Base-by-base conservation (phyloP, 441 rosid species). In the Heliophila coronopifolia region DNA sequence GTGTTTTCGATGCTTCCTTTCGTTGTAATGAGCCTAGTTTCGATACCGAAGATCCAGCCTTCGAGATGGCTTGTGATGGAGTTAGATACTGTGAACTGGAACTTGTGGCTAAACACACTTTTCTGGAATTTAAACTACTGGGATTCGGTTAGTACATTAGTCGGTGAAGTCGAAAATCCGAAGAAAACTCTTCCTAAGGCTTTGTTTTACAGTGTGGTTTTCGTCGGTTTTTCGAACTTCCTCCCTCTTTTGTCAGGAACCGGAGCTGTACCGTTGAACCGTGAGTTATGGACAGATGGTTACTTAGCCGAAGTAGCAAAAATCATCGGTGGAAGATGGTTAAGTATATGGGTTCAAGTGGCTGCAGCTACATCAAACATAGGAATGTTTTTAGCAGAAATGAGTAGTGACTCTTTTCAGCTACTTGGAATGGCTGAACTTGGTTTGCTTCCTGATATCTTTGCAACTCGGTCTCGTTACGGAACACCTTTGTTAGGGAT, bases 121-220 rank as follows among this genome's bases (percentile, higher is more conserved):
- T 89, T 89, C 50, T 86, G 94, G 89, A 86, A 86, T 66, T 67
- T 89, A 65, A 86, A 89, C 34, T 89, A 86, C 14, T 89, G 87
- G 94, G 93, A 88, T 49, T 79, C 45, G 61, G 93, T 77, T 1
- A 82, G 90, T 44, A 85, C 97, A 28, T 45, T 83, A 16, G 93
- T 88, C 4, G 97, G 90, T 0, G 97, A 88, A 75, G 97, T 88
- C 2, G 84, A 83, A n/a, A 48, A 60, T 2, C 95, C 97, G 3
- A 78, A 69, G 34, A 83, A 30, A 36, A 85, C 83, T 1, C 83
- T 72, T 44, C 95, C 95, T 0, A 28, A 43, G 27, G 95, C 91
- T 10, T 78, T 89, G 1, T 54, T 81, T 4, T 50, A 51, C 19
- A 76, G 88, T 10, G 86, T 77, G 18, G 31, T 81, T 9, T 67